Conservation (phyloP, 176 grass and related monocot species). For the Rhynchospora breviuscula region DNA sequence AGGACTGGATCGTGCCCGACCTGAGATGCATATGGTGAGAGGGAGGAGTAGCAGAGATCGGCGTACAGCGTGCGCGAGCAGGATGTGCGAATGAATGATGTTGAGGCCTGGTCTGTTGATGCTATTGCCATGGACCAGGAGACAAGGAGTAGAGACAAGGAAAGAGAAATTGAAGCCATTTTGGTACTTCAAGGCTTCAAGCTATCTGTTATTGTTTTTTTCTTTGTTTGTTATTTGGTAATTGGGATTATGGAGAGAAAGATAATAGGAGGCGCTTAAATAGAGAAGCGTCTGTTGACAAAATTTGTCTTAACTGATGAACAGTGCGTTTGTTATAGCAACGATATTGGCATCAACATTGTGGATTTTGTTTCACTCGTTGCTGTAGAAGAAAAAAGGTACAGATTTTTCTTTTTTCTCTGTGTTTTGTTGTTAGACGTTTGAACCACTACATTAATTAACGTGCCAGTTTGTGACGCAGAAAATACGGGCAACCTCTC, state of each 20-base stretch:
- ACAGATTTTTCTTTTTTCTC: too few relatives aligned
- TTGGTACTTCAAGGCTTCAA: too few relatives aligned
- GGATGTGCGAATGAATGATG: constrained; percentile 13
- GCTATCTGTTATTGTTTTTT: not conserved
- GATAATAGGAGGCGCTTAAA: not conserved
- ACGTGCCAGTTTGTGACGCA: not conserved
- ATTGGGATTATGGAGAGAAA: not conserved
- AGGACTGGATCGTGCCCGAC: constrained; percentile 24
- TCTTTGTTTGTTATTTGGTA: not conserved
- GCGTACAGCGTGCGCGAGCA: constrained; percentile 14
- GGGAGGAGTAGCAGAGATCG: constrained; percentile 37
- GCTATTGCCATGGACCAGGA: not conserved
- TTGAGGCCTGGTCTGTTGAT: not conserved
- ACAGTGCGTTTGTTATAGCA: not conserved
- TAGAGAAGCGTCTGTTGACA: not conserved
- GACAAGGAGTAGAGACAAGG: not conserved
- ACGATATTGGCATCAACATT: not conserved
- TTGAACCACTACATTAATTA: not conserved
- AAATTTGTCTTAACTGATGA: not conserved
- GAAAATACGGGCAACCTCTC: not conserved
- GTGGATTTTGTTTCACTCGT: too few relatives aligned
- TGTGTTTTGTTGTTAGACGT: too few relatives aligned
- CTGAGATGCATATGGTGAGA: constrained; percentile 25
- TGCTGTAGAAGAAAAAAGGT: too few relatives aligned
- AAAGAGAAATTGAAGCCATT: constrained; percentile 6